phyloP scores from a whole-genome alignment of 2,329 filamentous ascomycete genomes.

The Nothomitra cinnamomea region DNA sequence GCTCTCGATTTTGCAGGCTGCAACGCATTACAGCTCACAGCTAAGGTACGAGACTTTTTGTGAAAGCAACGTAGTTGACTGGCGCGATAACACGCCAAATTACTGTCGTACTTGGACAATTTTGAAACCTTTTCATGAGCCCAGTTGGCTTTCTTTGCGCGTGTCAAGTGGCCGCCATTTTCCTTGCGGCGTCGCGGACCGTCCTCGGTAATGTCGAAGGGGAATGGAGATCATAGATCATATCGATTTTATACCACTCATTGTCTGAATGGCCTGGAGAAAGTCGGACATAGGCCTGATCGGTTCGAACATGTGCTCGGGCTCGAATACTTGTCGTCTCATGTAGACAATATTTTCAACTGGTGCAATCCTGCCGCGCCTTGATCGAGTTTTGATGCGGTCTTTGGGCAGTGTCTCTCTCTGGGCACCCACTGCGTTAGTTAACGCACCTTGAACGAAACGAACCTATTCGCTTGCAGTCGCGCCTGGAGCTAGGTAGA shows the following conservation, averaged over 20 bases:
- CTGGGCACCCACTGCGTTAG: neutral
- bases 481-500: neutral
- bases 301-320: neutral
- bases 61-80: neutral
- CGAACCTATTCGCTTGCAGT: neutral
- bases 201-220: neutral
- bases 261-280: neutral
- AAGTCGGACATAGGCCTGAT: neutral
- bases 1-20: neutral
- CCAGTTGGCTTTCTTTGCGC: neutral
- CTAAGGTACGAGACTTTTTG: no score
- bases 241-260: neutral
- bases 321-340: no score
- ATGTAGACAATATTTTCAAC: neutral
- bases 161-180: neutral
- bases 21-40: neutral
- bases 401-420: neutral
- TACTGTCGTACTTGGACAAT: neutral
- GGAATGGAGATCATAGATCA: neutral
- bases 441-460: neutral
- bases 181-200: neutral
- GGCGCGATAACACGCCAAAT: neutral
- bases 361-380: neutral
- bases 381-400: no score
- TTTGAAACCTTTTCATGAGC: neutral